phyloP scores from a whole-genome alignment of 1,284 basidiomycete genomes.

The Phenoliferia sp. region DNA sequence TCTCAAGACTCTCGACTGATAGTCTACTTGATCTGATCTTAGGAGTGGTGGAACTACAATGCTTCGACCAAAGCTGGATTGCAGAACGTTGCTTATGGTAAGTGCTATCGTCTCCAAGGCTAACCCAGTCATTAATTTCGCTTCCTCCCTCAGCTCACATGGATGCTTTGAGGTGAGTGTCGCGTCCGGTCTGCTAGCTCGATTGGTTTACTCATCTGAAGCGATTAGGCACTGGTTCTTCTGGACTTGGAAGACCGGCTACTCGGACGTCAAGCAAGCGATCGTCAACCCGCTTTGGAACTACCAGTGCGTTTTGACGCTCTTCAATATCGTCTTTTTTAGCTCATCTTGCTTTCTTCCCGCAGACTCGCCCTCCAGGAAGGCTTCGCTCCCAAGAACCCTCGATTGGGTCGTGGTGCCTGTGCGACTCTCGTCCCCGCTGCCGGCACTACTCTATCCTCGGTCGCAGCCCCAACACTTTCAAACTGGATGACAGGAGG shows the following conservation, averaged over 20 bases:
- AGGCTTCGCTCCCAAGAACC: conserved; percentile 77
- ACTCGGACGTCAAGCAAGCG: conserved; percentile 56
- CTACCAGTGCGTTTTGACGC: conserved; percentile 11
- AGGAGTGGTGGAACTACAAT: conserved; percentile 56
- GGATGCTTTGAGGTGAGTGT: no score
- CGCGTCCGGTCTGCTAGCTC: no score
- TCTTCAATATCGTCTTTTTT: no score
- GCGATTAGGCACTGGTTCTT: conserved; percentile 79
- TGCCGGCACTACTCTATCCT: conserved; percentile 49
- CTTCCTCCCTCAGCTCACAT: no score
- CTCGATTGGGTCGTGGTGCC: conserved; percentile 60
- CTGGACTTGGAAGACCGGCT: conserved; percentile 92
- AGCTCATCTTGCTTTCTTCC: no score
- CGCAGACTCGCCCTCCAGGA: conserved; percentile 66
- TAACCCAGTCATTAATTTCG: no score
- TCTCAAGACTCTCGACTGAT: no score
- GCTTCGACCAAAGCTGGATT: conserved; percentile 60
- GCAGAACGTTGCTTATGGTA: conserved; percentile 60
- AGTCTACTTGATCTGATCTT: no score
- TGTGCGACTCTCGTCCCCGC: conserved; percentile 58
- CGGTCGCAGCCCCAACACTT: conserved; percentile 51
- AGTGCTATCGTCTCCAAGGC: no score
- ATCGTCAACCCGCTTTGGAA: conserved; percentile 60
- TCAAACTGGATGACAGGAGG: conserved; percentile 71
- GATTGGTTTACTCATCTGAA: no score